Conservation (phyloP, 1,284 basidiomycete species). For the Schizophyllum amplum region DNA sequence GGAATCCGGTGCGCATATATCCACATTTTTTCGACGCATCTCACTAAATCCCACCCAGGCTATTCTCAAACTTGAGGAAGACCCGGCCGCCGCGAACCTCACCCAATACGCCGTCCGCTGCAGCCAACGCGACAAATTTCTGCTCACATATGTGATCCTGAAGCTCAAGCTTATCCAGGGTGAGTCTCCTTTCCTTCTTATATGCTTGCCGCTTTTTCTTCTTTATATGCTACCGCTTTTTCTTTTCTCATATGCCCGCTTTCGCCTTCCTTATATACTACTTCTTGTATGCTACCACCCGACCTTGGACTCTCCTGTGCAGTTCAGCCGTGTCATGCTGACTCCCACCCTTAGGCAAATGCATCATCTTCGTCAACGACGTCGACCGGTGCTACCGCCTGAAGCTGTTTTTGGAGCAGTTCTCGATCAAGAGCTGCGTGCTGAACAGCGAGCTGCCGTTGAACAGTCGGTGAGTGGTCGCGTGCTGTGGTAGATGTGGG, state of each 20-base stretch:
- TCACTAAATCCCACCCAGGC: too few species aligned
- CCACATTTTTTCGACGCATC: too few species aligned
- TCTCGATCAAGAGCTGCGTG: constrained; percentile 94
- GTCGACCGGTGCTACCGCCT: constrained; percentile 92
- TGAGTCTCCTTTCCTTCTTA: too few species aligned
- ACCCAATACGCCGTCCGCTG: constrained; percentile 86
- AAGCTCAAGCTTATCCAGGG: constrained; percentile 93
- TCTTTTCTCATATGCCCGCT: too few species aligned
- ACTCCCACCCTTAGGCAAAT: too few species aligned
- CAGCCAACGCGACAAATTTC: constrained; percentile 93
- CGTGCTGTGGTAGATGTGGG: not conserved
- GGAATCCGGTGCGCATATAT: constrained; percentile 84
- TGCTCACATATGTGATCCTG: constrained; percentile 90
- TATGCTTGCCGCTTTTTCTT: too few species aligned
- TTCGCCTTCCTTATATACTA: too few species aligned
- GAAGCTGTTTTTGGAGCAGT: constrained; percentile 97
- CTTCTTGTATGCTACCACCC: too few species aligned
- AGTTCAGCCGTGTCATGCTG: too few species aligned
- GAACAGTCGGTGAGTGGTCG: constrained; percentile 45
- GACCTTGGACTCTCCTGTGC: too few species aligned
- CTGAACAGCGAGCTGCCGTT: constrained; percentile 94
- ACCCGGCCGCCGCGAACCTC: constrained; percentile 73
- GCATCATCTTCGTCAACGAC: constrained; percentile 95
- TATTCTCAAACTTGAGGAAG: constrained; percentile 81
- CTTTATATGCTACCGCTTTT: too few species aligned